Evolutionary conservation across 495 filamentous ascomycete species (phyloP), one percentile per base, ranked within the genome.

Genomic region (Podospora bellae-mahoneyi): DNA sequence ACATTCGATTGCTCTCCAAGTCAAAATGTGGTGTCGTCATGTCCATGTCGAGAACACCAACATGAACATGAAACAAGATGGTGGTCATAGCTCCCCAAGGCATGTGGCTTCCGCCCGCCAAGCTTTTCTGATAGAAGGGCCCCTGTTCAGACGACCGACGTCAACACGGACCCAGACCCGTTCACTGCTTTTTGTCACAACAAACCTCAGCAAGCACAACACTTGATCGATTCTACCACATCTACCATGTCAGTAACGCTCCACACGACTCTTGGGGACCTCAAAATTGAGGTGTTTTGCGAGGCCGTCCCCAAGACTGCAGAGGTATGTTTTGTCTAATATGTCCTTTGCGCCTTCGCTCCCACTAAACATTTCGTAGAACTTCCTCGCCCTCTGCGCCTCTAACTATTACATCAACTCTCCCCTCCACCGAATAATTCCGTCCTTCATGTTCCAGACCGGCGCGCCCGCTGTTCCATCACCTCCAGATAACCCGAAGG

Each of bases 221-320:
- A 57, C 5, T 26, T 27, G 26, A 27, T 13, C 9, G 9, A 48
- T 48, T 2, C 9, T 13, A 48, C 39, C 18, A 20, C 18, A 18
- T 44, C 7, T 73, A 77, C 56, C 68, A 89, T 89, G 86, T 86
- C 85, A 26, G 82, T 86, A 70, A 87, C 95, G 78, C 86, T 99
- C 13, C 93, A 97, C 81, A 99, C 95, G 56, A 91, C 88, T 19
- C 85, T 90, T 64, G 95, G 95, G 71, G 91, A 94, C 79, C 85
- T 99, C 74, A 99, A 98, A 80, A 87, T 98, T 77, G 95, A 99
- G 77, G 82, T 99, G 65, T 98, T 97, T 81, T 97, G 94, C 81
- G 92, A 97, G 81, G 88, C 89, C 73, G 92, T 96, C 30, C 95
- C 95, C 62, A 90, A 96, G 78, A 97, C 96, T 2, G 88, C 92